Percentiles rank a stretch among this genome's conserved stretches.
phyloP scores from a whole-genome alignment of 306 rosid genomes.

The Glycine tomentella region DNA sequence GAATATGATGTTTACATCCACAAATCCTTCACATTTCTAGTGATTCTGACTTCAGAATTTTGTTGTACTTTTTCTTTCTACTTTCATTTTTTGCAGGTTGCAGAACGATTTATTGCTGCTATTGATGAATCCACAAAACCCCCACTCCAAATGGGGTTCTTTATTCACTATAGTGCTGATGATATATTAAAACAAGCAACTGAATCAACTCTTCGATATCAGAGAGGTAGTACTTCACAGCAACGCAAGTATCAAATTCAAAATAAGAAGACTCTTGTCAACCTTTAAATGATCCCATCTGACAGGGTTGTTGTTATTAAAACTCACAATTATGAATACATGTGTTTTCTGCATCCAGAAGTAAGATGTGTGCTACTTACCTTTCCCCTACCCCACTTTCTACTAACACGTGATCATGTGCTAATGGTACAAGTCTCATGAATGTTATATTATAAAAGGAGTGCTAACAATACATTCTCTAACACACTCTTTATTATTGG shows the following conservation, averaged over 20 bases:
- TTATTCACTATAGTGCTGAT: constrained; percentile 63
- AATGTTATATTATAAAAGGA: background rate
- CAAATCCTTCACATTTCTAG: constrained; percentile 8
- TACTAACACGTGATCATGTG: background rate
- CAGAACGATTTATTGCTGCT: constrained; percentile 70
- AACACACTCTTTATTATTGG: background rate
- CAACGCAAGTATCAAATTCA: constrained; percentile 13
- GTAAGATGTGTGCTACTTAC: constrained; percentile 8
- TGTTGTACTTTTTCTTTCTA: constrained; percentile 17
- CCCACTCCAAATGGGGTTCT: constrained; percentile 75
- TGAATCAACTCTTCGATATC: constrained; percentile 72
- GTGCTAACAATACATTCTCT: background rate
- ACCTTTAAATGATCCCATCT: constrained; percentile 14
- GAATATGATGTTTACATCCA: too few relatives aligned
- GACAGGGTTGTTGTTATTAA: background rate
- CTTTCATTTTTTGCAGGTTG: constrained; percentile 61
- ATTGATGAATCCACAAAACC: constrained; percentile 64
- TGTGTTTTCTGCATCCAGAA: constrained; percentile 14
- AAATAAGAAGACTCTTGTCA: background rate
- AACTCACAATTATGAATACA: background rate
- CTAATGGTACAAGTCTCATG: constrained; percentile 9
- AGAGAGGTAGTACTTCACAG: constrained; percentile 57
- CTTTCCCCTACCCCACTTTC: background rate
- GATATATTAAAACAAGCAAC: constrained; percentile 82
- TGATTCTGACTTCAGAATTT: constrained; percentile 5